A percentile compares a stretch with the other conserved stretches of the same genome.
Evolutionary conservation across 768 basidiomycete genomes (phyloP).

Genomic region (Boletus sp.): DNA sequence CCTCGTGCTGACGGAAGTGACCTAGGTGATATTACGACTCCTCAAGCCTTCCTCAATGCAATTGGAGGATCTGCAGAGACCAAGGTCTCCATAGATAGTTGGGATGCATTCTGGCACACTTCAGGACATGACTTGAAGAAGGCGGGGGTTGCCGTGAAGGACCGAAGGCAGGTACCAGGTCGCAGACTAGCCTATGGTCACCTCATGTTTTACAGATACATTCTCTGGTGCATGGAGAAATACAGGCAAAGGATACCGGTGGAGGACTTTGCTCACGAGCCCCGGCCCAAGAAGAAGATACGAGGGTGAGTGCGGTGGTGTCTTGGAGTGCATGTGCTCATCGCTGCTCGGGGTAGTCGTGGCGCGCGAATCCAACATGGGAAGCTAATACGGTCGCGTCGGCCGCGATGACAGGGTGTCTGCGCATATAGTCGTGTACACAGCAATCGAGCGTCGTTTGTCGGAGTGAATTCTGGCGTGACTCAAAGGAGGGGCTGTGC

Average conservation of each 20-base stretch:
- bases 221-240: conserved; percentile 84
- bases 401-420: conserved; percentile 31
- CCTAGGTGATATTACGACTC: conserved; percentile 50
- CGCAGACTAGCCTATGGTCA: neutral
- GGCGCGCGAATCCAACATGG: conserved; percentile 74
- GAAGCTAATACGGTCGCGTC: conserved; percentile 67
- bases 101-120: conserved; percentile 70
- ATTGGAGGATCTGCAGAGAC: conserved; percentile 69
- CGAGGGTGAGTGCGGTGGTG: conserved; percentile 57
- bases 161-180: conserved; percentile 56
- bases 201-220: conserved; percentile 50
- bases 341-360: conserved; percentile 43
- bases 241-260: conserved; percentile 57
- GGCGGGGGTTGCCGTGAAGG: conserved; percentile 61
- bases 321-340: neutral
- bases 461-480: conserved; percentile 11
- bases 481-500: conserved; percentile 19
- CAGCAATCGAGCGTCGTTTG: conserved; percentile 12
- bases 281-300: conserved; percentile 69
- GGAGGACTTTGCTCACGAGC: conserved; percentile 59
- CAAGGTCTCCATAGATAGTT: conserved; percentile 60
- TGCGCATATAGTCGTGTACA: conserved; percentile 8
- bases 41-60: conserved; percentile 64
- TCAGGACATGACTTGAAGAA: conserved; percentile 57
- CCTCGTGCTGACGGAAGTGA: conserved; percentile 5